These are phyloP conservation scores for Boletus pseudo-olivaceus DNA, from an alignment of 768 basidiomycete species.

Conservation along the genomic window DNA sequence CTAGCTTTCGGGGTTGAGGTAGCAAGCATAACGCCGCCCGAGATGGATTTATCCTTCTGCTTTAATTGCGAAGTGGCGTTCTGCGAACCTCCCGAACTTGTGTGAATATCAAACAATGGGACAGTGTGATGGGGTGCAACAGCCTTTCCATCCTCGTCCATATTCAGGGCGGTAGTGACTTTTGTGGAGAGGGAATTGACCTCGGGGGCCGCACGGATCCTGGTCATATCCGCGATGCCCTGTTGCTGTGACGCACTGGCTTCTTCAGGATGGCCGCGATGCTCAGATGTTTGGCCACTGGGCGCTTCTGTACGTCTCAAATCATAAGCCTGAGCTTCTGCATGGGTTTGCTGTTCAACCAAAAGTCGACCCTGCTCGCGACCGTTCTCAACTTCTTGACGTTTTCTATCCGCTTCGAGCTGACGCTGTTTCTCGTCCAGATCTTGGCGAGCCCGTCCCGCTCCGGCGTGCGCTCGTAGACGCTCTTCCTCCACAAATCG, in stretches of 20 bases:
- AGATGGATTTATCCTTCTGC: conserved; percentile 3
- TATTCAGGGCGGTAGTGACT: neutral
- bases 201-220: conserved; percentile 23
- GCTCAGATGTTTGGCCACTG: neutral
- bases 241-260: conserved; percentile 22
- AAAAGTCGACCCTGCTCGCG: conserved; percentile 5
- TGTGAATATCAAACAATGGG: neutral
- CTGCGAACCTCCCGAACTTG: neutral
- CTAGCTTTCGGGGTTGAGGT: neutral
- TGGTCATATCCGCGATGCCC: conserved; percentile 24
- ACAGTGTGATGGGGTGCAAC: neutral
- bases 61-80: neutral
- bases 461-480: conserved; percentile 8
- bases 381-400: conserved; percentile 2
- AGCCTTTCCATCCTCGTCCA: neutral
- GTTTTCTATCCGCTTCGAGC: conserved; percentile 6
- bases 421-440: conserved; percentile 4
- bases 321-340: conserved; percentile 5
- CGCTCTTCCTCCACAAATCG: conserved; percentile 17
- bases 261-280: neutral
- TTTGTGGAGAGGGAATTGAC: neutral
- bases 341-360: conserved; percentile 9
- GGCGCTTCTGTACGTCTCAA: neutral
- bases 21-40: conserved; percentile 19
- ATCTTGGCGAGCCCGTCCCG: conserved; percentile 5